Evolutionary conservation across 2,329 filamentous ascomycete genomes (phyloP).

Genomic region (Sclerotinia nivalis): DNA sequence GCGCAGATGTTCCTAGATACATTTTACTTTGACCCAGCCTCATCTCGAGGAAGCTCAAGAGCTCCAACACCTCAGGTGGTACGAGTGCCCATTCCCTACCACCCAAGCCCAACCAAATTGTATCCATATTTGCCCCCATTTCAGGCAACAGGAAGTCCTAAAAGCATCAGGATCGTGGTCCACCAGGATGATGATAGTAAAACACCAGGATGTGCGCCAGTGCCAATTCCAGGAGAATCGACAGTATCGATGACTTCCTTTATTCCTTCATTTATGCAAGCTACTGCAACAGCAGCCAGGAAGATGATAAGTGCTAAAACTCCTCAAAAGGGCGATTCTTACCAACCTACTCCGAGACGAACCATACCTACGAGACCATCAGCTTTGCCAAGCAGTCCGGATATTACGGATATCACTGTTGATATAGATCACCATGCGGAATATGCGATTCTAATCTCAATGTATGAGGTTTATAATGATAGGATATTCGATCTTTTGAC

Average conservation of each 20-base stretch:
- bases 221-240: slow-evolving; percentile 22
- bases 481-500: slow-evolving; percentile 92
- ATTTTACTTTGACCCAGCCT: slow-evolving; percentile 67
- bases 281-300: slow-evolving; percentile 39
- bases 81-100: slow-evolving; percentile 45
- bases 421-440: slow-evolving; percentile 69
- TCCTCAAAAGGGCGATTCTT: slow-evolving; percentile 53
- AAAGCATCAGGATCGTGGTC: slow-evolving; percentile 35
- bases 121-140: slow-evolving; percentile 32
- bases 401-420: slow-evolving; percentile 69
- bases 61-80: slow-evolving; percentile 70
- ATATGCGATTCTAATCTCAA: slow-evolving; percentile 87
- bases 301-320: slow-evolving; percentile 41
- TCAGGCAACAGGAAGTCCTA: slow-evolving; percentile 36
- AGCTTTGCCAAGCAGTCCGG: slow-evolving; percentile 71
- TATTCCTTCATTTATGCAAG: slow-evolving; percentile 39
- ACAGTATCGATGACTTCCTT: slow-evolving; percentile 27
- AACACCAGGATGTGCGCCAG: slow-evolving; percentile 24
- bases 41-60: slow-evolving; percentile 61
- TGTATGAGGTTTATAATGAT: slow-evolving; percentile 99
- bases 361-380: slow-evolving; percentile 68
- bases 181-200: slow-evolving; percentile 25
- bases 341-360: slow-evolving; percentile 56
- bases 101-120: slow-evolving; percentile 28
- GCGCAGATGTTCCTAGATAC: slow-evolving; percentile 78